Conservation (phyloP, 805 yeast genomes). For the Lipomyces mesembrius region DNA sequence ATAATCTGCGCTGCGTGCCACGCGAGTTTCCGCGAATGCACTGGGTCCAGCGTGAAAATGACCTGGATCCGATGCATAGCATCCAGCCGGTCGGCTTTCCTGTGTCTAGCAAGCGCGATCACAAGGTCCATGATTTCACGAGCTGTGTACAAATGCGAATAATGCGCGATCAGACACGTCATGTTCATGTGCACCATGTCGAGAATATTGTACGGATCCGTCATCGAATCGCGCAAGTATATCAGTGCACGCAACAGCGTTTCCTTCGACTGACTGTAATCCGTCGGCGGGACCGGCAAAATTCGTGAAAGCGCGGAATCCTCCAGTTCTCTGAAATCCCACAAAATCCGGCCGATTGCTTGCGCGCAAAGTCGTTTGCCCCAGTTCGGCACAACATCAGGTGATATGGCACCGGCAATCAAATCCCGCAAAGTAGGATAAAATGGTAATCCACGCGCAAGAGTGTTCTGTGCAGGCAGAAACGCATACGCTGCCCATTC, state of each 20-base stretch:
- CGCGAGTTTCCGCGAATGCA: slow-evolving; percentile 33
- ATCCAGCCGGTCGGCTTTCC: slow-evolving; percentile 18
- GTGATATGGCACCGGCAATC: neutral
- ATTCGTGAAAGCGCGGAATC: slow-evolving; percentile 27
- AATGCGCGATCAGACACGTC: slow-evolving; percentile 35
- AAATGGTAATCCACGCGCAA: slow-evolving; percentile 26
- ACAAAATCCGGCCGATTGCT: slow-evolving; percentile 37
- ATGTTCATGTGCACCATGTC: slow-evolving; percentile 29
- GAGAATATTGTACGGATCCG: slow-evolving; percentile 10
- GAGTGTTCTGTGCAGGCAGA: slow-evolving; percentile 9
- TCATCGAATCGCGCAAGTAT: slow-evolving; percentile 25
- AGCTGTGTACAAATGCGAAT: slow-evolving; percentile 34
- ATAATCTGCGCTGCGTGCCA: slow-evolving; percentile 40
- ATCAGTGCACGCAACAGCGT: slow-evolving; percentile 27
- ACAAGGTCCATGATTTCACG: slow-evolving; percentile 31
- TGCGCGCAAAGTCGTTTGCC: slow-evolving; percentile 37
- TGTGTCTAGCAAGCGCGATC: slow-evolving; percentile 22
- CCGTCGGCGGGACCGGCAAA: slow-evolving; percentile 23
- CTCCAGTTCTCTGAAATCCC: slow-evolving; percentile 39
- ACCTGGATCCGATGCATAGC: slow-evolving; percentile 25
- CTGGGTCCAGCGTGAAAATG: slow-evolving; percentile 29
- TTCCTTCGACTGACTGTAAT: slow-evolving; percentile 29
- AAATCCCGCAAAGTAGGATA: slow-evolving; percentile 10
- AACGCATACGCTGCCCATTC: slow-evolving; percentile 25
- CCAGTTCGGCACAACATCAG: slow-evolving; percentile 24